Percentiles rank a stretch among this genome's conserved stretches.
Conservation (phyloP, 768 basidiomycete species). For the Rhizopogon vulgaris region DNA sequence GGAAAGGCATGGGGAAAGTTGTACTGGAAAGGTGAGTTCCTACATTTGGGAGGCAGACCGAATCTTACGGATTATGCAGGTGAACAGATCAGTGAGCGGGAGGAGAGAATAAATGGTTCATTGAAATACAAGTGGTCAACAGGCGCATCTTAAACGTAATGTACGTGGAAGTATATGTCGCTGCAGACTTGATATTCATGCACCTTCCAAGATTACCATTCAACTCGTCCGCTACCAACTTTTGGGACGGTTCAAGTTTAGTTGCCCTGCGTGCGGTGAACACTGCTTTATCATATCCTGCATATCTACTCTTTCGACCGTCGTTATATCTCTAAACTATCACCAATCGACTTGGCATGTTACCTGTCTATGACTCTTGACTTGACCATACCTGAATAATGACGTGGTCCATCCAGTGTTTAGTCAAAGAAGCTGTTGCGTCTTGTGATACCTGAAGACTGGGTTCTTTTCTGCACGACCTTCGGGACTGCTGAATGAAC, state of each 20-base stretch:
- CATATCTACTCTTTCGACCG: neutral
- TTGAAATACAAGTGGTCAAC: slow-evolving; percentile 72
- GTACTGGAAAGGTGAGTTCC: slow-evolving; percentile 66
- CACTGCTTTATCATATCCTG: neutral
- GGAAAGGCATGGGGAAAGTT: slow-evolving; percentile 82
- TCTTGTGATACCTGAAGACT: neutral
- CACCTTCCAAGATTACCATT: neutral
- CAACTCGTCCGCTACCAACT: neutral
- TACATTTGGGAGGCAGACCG: neutral
- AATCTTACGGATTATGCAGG: slow-evolving; percentile 32
- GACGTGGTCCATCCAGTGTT: neutral
- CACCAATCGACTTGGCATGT: neutral
- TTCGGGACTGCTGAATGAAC: too few relatives aligned
- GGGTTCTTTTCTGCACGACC: too few relatives aligned
- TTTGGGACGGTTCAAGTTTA: neutral
- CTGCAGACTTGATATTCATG: neutral
- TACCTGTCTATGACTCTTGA: neutral
- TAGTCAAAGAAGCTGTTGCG: too few relatives aligned
- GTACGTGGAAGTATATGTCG: neutral
- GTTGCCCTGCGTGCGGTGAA: neutral
- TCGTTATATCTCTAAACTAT: neutral
- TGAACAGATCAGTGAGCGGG: slow-evolving; percentile 48
- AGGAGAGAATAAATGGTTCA: slow-evolving; percentile 62
- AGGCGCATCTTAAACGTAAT: slow-evolving; percentile 38
- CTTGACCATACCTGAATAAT: neutral